Evolutionary conservation across 2,329 filamentous ascomycete genomes (phyloP), one percentile per base, ranked within the genome.

Genomic region (Nemania abortiva): DNA sequence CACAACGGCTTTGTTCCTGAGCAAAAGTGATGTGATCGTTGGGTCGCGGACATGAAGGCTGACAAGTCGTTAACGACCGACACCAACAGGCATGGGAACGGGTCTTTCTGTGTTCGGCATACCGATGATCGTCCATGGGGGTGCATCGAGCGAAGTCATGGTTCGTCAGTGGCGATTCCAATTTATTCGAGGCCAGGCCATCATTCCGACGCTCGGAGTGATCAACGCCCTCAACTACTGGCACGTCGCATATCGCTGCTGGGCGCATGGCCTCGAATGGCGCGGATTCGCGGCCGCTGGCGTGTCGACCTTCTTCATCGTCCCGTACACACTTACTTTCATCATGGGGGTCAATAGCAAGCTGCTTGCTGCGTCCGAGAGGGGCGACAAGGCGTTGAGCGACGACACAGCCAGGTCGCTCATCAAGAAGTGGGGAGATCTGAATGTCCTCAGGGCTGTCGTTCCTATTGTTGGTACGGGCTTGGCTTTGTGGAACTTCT

Each of bases 401-500:
- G 69, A 74, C 18, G 73, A 71, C 53, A 72, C 72, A 52, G 73
- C 72, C 49, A 71, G 66, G 63, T 60, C 66, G 53, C 74, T 79
- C 59, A 65, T 78, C 39, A 66, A 65, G 61, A 74, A 72, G 68
- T 79, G 77, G 78, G 70, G 70, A 37, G 66, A 71, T 13, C 61
- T 78, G 56, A 78, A 79, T 60, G 55, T 73, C 54, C 68, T 70
- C 31, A 69, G 77, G 58, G 71, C 72, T 15, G 45, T 73, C 22
- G 68, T 77, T 50, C 75, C 75, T 63, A 63, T 78, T 54, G 59
- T 75, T 24, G 79, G 78, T 27, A 76, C 77, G n/a, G 70, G 70
- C 50, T 65, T 78, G 59, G 77, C 74, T 9, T 59, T 79, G 63
- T 78, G 74, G 73, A 76, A 75, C 61, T 67, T 79, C 27, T 65